phyloP scores from a whole-genome alignment of 768 basidiomycete species.

The Kwoniella bestiolae region DNA sequence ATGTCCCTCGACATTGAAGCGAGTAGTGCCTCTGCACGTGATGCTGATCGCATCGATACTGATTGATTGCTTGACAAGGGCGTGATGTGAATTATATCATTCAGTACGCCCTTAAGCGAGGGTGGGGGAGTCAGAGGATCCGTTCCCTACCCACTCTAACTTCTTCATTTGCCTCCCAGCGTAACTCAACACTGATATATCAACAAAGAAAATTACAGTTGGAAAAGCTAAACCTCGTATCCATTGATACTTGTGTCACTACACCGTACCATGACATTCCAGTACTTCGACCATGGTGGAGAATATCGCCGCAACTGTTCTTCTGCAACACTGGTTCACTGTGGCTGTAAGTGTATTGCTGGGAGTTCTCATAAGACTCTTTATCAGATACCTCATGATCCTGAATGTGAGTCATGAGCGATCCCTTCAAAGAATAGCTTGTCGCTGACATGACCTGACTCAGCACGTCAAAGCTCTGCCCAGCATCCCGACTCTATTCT shows the following conservation, averaged over 20 bases:
- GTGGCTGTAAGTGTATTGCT: background rate
- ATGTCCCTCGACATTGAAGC: background rate
- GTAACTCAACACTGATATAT: background rate
- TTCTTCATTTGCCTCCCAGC: too few relatives aligned
- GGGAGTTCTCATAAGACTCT: background rate
- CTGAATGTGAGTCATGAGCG: background rate
- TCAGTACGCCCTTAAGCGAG: background rate
- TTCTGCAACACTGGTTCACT: background rate
- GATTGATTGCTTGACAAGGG: too few relatives aligned
- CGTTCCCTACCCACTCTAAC: background rate
- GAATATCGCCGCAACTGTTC: too few relatives aligned
- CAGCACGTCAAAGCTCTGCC: conserved; percentile 35
- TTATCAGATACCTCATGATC: background rate
- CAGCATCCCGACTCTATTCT: conserved; percentile 27
- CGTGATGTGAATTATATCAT: too few relatives aligned
- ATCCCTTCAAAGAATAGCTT: background rate
- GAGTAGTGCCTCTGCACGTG: too few relatives aligned
- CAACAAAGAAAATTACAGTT: background rate
- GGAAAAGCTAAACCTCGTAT: too few relatives aligned
- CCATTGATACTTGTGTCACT: too few relatives aligned
- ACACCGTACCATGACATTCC: too few relatives aligned
- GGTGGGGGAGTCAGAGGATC: background rate
- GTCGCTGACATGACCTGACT: too few relatives aligned
- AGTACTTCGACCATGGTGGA: too few relatives aligned
- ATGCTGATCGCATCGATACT: too few relatives aligned